Evolutionary conservation across 805 yeast genomes (phyloP), one percentile per base, ranked within the genome.

Genomic region (Candida gorgasii): DNA sequence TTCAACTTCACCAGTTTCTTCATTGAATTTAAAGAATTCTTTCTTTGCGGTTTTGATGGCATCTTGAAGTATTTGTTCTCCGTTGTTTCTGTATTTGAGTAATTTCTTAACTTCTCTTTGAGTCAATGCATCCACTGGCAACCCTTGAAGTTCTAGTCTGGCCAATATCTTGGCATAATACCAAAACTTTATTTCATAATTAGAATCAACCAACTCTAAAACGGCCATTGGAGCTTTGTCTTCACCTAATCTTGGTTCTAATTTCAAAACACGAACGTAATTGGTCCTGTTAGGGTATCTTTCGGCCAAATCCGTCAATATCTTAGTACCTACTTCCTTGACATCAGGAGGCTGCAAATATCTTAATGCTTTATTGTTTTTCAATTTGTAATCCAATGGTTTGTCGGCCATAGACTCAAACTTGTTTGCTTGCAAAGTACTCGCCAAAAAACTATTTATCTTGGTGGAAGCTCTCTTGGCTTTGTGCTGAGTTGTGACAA

Each of bases 221-320:
- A 90, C 82, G 0, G 93, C 82, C 73, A 87, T 93, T 23, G 90
- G 90, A 0, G 97, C 96, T 47, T 82, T 85, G 61, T 93, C 99
- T 47, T 69, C 73, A 43, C 93, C 90, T 36, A 84, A 63, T 51
- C 98, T 75, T 13, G 90, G 89, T 62, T 93, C 98, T 47, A 93
- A 69, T 52, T 78, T 82, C 48, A 89, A 67, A 41, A 92, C 79
- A 52, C 98, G 79, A 2, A 97, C 89, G 67, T 84, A 92, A 47
- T 89, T 86, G 1, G 63, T 58, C 65, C 96, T 78, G 17, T 63
- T 55, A 3, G 68, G 55, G 57, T 86, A 90, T 44, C 95, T 73
- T 31, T 78, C 72, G 3, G 80, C 78, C 30, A 90, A 69, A 31
- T 78, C 88, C 13, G 73, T 75, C 46, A 84, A 69, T 33, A 93